Conservation (phyloP, 345 rosid genomes). For the Boechera divaricarpa region DNA sequence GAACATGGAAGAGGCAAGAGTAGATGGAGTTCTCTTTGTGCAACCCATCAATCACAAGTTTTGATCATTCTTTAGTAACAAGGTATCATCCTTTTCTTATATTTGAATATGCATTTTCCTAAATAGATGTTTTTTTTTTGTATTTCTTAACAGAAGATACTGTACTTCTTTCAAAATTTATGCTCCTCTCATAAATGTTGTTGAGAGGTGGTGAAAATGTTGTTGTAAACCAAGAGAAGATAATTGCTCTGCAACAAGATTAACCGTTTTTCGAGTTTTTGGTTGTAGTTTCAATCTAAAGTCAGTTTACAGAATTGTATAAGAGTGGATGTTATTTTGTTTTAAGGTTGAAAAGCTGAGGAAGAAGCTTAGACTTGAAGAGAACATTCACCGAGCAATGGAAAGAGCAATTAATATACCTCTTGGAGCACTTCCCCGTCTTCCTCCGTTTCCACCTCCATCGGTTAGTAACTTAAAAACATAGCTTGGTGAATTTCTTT, state of each 20-base stretch:
- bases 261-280: constrained; percentile 33
- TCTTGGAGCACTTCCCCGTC: constrained; percentile 92
- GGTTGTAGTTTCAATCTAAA: not conserved
- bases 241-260: constrained; percentile 74
- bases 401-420: constrained; percentile 89
- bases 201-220: constrained; percentile 52
- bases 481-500: not conserved
- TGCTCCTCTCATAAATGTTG: constrained; percentile 18
- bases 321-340: not conserved
- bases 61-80: not conserved
- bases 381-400: constrained; percentile 85
- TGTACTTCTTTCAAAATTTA: not conserved
- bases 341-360: constrained; percentile 79
- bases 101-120: constrained; percentile 9
- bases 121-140: not conserved
- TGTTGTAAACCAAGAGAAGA: constrained; percentile 55
- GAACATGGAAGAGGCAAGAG: constrained; percentile 91
- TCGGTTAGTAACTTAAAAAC: constrained; percentile 52
- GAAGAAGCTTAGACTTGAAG: constrained; percentile 77
- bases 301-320: not conserved
- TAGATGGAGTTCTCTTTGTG: constrained; percentile 92
- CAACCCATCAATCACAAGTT: constrained; percentile 83
- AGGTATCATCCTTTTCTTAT: constrained; percentile 54
- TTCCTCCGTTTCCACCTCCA: constrained; percentile 87
- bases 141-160: not conserved